Evolutionary conservation across 192 early-diverging fungal species (phyloP), one percentile per base, ranked within the genome.

Genomic region (Chytriomyces hyalinus): DNA sequence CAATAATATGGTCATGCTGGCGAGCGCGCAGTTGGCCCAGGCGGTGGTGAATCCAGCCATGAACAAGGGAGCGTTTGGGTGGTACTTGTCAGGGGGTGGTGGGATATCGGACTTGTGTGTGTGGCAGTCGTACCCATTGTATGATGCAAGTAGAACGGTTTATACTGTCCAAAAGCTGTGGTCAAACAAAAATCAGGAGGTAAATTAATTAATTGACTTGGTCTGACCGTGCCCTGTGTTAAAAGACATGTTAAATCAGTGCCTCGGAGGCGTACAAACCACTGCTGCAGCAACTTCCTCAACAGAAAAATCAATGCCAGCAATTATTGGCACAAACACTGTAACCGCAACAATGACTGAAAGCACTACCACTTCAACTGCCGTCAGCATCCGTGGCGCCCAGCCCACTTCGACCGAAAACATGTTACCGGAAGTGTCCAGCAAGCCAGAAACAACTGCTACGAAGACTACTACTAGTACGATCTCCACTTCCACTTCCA

Each of bases 141-240:
- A 57, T 57, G 53, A 57, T 57, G 53, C 53, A 13, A 57, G 20
- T 20, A 57, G 53, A 57, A 57, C 13, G 15, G 53, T 57, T 57
- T 57, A 57, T 20, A 57, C 53, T 57, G 53, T 57, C 15, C 53
- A 57, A 57, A 57, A 57, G 53, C 53, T 57, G 53, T 57, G 53
- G 53, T 57, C 53, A n/a, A 20, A n/a, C 20, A 57, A 57, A 57
- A 57, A 57, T 57, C 53, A 57, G 53, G 15, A 57, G 53, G 53
- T 57, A 3, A 57, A 20, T 13, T n/a, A 4, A 20, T 57, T 20
- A 5, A 2, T 13, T 57, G 13, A 20, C 53, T 57, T 57, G 20
- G 53, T 57, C 20, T 57, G 53, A 57, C 13, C 2, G 53, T 13
- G 13, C 4, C 15, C 20, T 57, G 53, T 57, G 20, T 3, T 36